Conservation (phyloP, 2,329 filamentous ascomycete genomes). For the Drechslera avenae region DNA sequence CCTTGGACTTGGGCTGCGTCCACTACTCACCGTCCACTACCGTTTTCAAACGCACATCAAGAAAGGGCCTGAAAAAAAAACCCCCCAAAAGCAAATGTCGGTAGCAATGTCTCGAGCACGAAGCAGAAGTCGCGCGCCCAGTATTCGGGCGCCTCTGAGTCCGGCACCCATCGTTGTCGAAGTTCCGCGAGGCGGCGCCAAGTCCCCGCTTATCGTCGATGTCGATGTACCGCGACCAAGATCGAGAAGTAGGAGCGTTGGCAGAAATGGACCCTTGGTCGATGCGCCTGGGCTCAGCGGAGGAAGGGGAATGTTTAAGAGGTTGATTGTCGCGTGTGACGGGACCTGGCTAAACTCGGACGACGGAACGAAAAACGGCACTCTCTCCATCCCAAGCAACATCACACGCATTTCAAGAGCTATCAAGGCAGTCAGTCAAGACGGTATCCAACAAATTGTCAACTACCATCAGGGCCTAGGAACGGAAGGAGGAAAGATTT, state of each 20-base stretch:
- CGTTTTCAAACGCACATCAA: constrained; percentile 26
- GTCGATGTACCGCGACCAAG: constrained; percentile 30
- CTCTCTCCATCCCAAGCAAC: constrained; percentile 55
- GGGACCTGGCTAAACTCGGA: constrained; percentile 58
- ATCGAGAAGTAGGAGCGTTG: constrained; percentile 34
- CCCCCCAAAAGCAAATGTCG: constrained; percentile 29
- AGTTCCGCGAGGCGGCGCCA: constrained; percentile 27
- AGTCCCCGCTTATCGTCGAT: constrained; percentile 38
- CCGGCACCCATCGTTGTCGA: constrained; percentile 34
- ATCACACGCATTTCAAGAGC: constrained; percentile 57
- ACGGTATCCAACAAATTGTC: constrained; percentile 57
- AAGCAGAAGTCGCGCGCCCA: constrained; percentile 40
- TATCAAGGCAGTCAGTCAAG: constrained; percentile 54
- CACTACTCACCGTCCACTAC: constrained; percentile 24
- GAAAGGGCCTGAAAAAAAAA: constrained; percentile 18
- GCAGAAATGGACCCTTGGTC: constrained; percentile 28
- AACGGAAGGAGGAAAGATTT: constrained; percentile 50
- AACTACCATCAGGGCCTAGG: constrained; percentile 59
- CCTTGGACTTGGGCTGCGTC: constrained; percentile 29
- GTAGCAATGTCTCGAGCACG: constrained; percentile 35
- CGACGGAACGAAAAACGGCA: constrained; percentile 52
- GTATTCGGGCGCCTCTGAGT: constrained; percentile 27
- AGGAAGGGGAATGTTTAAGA: constrained; percentile 48
- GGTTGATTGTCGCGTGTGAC: constrained; percentile 49
- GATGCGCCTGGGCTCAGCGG: constrained; percentile 43